Evolutionary conservation across 805 yeast species (phyloP).

Genomic region (Kurtzmaniella cleridarum): DNA sequence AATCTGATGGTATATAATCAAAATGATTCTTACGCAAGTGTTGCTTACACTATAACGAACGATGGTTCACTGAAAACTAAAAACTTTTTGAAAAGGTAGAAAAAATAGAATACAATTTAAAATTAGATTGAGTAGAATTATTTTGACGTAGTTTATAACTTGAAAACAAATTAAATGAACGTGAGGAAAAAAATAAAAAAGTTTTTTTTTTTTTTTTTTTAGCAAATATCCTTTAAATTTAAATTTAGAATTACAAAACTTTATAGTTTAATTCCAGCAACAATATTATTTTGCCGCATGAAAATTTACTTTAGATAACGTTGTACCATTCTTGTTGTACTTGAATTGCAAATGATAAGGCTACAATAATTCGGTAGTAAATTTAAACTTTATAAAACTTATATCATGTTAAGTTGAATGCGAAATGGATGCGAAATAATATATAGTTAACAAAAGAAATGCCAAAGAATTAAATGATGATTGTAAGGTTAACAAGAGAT

Average conservation of each 20-base stretch:
- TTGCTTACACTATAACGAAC: constrained; percentile 49
- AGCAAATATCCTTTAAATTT: too few relatives aligned
- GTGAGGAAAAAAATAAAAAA: too few relatives aligned
- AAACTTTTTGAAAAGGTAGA: constrained; percentile 26
- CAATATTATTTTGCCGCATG: too few relatives aligned
- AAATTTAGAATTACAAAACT: too few relatives aligned
- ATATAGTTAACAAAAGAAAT: background rate
- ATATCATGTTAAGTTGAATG: background rate
- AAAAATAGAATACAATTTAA: background rate
- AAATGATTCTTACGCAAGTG: constrained; percentile 43
- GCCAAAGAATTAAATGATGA: constrained; percentile 2
- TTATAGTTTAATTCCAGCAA: too few relatives aligned
- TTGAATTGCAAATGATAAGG: background rate
- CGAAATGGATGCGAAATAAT: constrained; percentile 2
- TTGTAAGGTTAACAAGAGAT: constrained; percentile 40
- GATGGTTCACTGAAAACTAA: constrained; percentile 19
- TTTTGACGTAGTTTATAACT: too few relatives aligned
- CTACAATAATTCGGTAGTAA: background rate
- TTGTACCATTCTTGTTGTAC: too few relatives aligned
- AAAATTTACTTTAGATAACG: too few relatives aligned
- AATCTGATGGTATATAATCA: constrained; percentile 41
- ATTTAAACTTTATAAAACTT: background rate
- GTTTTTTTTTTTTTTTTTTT: too few relatives aligned
- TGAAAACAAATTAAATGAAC: too few relatives aligned
- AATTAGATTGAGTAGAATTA: too few relatives aligned